These are phyloP conservation scores for Solanum chacoense DNA, from an alignment of 305 asterid species.

Conservation along the genomic window DNA sequence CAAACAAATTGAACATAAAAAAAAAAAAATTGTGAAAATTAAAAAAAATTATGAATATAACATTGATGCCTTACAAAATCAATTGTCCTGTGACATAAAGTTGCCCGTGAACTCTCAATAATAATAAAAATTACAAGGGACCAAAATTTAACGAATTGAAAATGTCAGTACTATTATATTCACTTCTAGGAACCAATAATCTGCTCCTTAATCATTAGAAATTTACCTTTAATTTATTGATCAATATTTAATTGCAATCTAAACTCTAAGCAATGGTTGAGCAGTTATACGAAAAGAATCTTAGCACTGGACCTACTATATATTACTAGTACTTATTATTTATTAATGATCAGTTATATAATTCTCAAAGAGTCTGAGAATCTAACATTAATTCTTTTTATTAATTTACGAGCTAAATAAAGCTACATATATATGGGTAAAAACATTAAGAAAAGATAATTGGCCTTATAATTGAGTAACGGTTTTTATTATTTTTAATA, in stretches of 20 bases:
- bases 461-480: neutral
- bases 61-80: neutral
- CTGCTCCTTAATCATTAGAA: slow-evolving; percentile 28
- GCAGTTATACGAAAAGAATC: neutral
- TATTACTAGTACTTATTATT: neutral
- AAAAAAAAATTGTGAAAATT: too few relatives aligned
- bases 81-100: neutral
- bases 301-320: neutral
- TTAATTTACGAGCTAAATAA: neutral
- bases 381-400: neutral
- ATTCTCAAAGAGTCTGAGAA: neutral
- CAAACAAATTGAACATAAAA: neutral
- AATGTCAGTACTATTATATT: neutral
- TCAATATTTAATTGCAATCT: slow-evolving; percentile 12
- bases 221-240: neutral
- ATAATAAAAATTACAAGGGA: neutral
- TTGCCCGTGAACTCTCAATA: neutral
- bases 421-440: neutral
- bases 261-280: neutral
- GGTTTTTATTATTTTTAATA: neutral
- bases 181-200: slow-evolving; percentile 16
- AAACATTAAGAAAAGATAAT: neutral
- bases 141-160: neutral
- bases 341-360: neutral
- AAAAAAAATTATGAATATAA: neutral